phyloP scores from a whole-genome alignment of 1,284 basidiomycete genomes.

The Afroboletus lepidellus region DNA sequence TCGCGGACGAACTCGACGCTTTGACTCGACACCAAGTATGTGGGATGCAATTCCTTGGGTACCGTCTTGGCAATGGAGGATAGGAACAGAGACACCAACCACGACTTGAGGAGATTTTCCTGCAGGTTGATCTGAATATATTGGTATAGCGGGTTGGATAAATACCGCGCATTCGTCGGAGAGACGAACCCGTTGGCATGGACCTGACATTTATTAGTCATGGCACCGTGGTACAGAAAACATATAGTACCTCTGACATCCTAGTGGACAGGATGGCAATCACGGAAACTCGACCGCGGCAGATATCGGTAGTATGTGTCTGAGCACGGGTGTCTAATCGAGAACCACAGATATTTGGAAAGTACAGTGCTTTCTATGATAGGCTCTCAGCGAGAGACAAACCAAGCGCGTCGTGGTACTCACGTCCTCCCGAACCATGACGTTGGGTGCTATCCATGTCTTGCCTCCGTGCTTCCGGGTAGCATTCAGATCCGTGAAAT shows the following conservation, averaged over 20 bases:
- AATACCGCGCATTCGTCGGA: conserved; percentile 61
- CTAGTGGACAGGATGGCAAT: conserved; percentile 80
- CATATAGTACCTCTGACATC: conserved; percentile 73
- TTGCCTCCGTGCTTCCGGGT: conserved; percentile 87
- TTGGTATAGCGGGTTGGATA: conserved; percentile 69
- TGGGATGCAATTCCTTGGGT: conserved; percentile 64
- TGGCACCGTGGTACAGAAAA: neutral
- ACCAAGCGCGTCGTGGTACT: conserved; percentile 32
- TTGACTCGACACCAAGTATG: conserved; percentile 80
- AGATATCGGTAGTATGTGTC: conserved; percentile 78
- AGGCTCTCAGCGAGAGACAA: conserved; percentile 5
- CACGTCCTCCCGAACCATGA: conserved; percentile 84
- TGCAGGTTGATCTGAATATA: conserved; percentile 89
- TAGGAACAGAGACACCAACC: conserved; percentile 83
- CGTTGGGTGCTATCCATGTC: conserved; percentile 90
- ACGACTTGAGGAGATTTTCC: conserved; percentile 86
- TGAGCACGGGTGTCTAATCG: conserved; percentile 54
- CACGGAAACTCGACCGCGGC: conserved; percentile 74
- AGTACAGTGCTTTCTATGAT: conserved; percentile 80
- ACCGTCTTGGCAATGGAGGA: conserved; percentile 69
- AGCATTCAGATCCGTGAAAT: conserved; percentile 88
- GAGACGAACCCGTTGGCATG: conserved; percentile 78
- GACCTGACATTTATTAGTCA: conserved; percentile 48
- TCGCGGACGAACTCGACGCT: conserved; percentile 82
- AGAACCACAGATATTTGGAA: conserved; percentile 86